phyloP scores from a whole-genome alignment of 495 filamentous ascomycete genomes.

The Evernia prunastri region DNA sequence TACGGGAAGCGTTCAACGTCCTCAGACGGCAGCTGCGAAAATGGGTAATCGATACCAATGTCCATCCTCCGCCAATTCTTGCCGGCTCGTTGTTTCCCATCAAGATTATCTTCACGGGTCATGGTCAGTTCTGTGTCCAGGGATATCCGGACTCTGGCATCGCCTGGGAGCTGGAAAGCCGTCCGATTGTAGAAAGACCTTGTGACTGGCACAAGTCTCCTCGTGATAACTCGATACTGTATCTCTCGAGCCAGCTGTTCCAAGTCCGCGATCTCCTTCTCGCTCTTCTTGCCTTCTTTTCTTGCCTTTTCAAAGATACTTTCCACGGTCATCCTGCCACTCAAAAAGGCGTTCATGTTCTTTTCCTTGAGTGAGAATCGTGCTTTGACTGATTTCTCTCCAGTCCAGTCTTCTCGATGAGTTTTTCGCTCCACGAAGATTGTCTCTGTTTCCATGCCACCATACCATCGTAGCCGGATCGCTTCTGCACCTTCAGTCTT shows the following conservation, averaged over 20 bases:
- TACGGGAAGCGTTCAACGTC: conserved; percentile 93
- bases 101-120: conserved; percentile 90
- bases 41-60: conserved; percentile 94
- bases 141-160: conserved; percentile 93
- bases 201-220: conserved; percentile 75
- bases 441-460: conserved; percentile 86
- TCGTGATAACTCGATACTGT: conserved; percentile 83
- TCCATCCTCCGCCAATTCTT: conserved; percentile 96
- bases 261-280: conserved; percentile 80
- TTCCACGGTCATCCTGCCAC: conserved; percentile 72
- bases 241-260: conserved; percentile 87
- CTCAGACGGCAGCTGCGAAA: conserved; percentile 75
- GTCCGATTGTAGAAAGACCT: conserved; percentile 96
- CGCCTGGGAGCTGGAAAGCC: conserved; percentile 93
- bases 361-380: conserved; percentile 95
- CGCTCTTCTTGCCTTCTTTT: conserved; percentile 85
- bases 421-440: conserved; percentile 98
- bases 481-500: conserved; percentile 98
- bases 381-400: conserved; percentile 97
- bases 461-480: conserved; percentile 95
- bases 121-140: conserved; percentile 94
- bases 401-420: conserved; percentile 98
- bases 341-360: conserved; percentile 83
- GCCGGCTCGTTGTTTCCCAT: conserved; percentile 67
- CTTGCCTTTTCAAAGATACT: conserved; percentile 89